A percentile compares a stretch with the other conserved stretches of the same genome.
Evolutionary conservation across 305 asterid genomes (phyloP).

Genomic region (Fraxinus platypoda): DNA sequence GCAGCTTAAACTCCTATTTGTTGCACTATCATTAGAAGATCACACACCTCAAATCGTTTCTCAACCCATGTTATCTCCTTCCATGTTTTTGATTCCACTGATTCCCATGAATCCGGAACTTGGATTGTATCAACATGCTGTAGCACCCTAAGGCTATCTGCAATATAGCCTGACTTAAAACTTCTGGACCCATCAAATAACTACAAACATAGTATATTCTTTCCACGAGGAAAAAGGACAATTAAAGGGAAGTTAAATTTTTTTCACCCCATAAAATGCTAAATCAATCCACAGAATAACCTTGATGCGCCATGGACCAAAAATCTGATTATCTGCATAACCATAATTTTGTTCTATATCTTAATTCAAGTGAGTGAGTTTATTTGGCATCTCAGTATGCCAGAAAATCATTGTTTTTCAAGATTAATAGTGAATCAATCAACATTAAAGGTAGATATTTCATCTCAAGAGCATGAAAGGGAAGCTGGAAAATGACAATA

Average conservation of each 20-base stretch:
- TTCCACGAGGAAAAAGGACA: neutral
- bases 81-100: conserved; percentile 58
- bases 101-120: conserved; percentile 68
- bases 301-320: neutral
- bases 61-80: conserved; percentile 66
- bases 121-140: conserved; percentile 78
- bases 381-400: neutral
- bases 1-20: conserved; percentile 2
- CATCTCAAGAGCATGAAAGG: neutral
- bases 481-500: neutral
- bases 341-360: neutral
- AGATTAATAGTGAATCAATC: neutral
- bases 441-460: neutral
- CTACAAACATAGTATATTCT: neutral
- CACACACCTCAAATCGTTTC: conserved; percentile 65
- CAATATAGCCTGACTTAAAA: conserved; percentile 16
- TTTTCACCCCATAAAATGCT: neutral
- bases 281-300: neutral
- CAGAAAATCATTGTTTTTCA: neutral
- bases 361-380: neutral
- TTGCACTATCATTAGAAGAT: conserved; percentile 9
- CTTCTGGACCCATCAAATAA: neutral
- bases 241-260: neutral
- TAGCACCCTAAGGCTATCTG: conserved; percentile 78
- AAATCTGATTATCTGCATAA: neutral